phyloP scores from a whole-genome alignment of 805 yeast genomes.

The Wickerhamomyces rabaulensis region DNA sequence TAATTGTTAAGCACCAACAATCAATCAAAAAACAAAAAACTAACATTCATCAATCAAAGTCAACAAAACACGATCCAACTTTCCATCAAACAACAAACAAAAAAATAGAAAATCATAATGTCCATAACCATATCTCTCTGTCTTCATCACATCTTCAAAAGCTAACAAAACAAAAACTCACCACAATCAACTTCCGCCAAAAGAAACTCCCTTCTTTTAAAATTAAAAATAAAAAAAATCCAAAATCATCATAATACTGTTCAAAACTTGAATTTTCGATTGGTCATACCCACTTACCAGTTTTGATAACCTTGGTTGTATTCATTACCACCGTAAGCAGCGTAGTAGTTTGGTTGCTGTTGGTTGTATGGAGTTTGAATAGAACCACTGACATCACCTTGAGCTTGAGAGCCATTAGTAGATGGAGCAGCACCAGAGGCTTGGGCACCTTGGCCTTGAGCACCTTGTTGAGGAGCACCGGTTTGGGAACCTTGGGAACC shows the following conservation, averaged over 20 bases:
- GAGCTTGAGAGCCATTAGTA: slow-evolving; percentile 9
- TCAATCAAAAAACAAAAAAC: not conserved
- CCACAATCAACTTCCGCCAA: not conserved
- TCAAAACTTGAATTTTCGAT: not conserved
- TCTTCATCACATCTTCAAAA: not conserved
- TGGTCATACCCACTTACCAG: slow-evolving; percentile 6
- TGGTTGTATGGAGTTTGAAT: slow-evolving; percentile 23
- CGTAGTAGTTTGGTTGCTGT: slow-evolving; percentile 17
- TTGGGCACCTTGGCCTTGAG: slow-evolving; percentile 7
- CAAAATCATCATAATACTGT: not conserved
- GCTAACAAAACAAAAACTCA: not conserved
- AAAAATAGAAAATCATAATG: not conserved
- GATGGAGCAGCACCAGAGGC: slow-evolving; percentile 5
- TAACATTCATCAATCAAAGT: not conserved
- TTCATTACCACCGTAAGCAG: slow-evolving; percentile 13
- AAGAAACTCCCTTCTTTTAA: not conserved
- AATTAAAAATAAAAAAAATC: not conserved
- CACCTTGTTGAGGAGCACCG: slow-evolving; percentile 11
- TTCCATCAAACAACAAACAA: not conserved
- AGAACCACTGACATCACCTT: slow-evolving; percentile 17
- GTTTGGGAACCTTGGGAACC: slow-evolving; percentile 8
- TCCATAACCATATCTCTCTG: not conserved
- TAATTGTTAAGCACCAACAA: not conserved
- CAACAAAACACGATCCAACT: not conserved
- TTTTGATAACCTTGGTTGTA: slow-evolving; percentile 11